These are phyloP conservation scores for Pelargonium nanum DNA, from an alignment of 345 rosid species.

Conservation along the genomic window DNA sequence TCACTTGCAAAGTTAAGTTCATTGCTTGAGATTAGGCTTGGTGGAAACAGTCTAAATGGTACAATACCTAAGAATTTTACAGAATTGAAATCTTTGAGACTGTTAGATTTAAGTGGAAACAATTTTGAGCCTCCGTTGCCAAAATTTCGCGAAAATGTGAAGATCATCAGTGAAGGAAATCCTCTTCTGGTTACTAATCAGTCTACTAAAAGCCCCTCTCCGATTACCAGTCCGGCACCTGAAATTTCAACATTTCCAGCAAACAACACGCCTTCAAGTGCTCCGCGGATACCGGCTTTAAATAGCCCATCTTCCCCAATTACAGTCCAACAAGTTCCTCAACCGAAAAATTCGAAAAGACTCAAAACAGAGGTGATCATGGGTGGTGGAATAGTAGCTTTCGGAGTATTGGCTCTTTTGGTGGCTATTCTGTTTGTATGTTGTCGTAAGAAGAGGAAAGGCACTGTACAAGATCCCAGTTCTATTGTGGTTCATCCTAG, in stretches of 20 bases:
- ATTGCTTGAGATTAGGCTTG: slow-evolving; percentile 30
- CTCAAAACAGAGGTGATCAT: slow-evolving; percentile 6
- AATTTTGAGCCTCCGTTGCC: slow-evolving; percentile 39
- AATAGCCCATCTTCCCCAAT: slow-evolving; percentile 19
- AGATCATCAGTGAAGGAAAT: slow-evolving; percentile 31
- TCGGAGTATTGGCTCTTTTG: slow-evolving; percentile 10
- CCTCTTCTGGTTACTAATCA: slow-evolving; percentile 25
- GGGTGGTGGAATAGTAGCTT: slow-evolving; percentile 12
- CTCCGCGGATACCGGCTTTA: slow-evolving; percentile 6
- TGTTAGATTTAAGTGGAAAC: slow-evolving; percentile 34
- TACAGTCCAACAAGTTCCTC: not conserved
- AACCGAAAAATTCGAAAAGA: not conserved
- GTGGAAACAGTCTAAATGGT: slow-evolving; percentile 26
- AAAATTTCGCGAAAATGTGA: slow-evolving; percentile 23
- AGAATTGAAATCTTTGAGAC: slow-evolving; percentile 22
- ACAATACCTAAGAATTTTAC: slow-evolving; percentile 31
- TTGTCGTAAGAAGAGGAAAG: slow-evolving; percentile 22
- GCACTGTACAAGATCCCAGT: slow-evolving; percentile 8
- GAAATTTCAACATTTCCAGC: slow-evolving; percentile 13
- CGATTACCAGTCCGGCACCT: slow-evolving; percentile 1
- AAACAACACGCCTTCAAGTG: slow-evolving; percentile 1
- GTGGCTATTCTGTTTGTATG: slow-evolving; percentile 15
- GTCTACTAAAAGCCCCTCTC: slow-evolving; percentile 14
- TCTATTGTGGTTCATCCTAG: slow-evolving; percentile 30
- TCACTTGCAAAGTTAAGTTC: slow-evolving; percentile 28